Evolutionary conservation across 768 basidiomycete species (phyloP).

Genomic region (Suillus hirtellus): DNA sequence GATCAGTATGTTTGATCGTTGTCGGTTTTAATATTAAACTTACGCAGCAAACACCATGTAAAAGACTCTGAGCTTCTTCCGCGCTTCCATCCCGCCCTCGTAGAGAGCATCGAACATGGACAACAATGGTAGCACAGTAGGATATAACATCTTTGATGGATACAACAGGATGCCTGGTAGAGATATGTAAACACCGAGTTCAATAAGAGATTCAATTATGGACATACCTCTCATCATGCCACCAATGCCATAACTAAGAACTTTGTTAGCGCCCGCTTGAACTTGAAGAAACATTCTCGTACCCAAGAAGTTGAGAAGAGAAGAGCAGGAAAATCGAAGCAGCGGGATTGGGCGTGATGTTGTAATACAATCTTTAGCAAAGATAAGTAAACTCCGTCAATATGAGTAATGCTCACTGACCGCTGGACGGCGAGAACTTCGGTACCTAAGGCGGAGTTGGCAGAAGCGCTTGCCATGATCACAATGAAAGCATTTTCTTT

Average conservation of each 20-base stretch:
- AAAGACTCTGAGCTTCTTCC: conserved; percentile 45
- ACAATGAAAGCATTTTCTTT: conserved; percentile 54
- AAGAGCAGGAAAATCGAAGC: conserved; percentile 43
- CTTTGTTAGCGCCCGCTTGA: neutral
- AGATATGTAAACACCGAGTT: neutral
- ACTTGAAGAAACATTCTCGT: conserved; percentile 13
- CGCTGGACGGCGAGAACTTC: conserved; percentile 50
- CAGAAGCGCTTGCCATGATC: conserved; percentile 50
- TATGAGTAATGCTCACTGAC: neutral
- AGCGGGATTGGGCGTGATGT: conserved; percentile 45
- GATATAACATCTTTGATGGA: conserved; percentile 55
- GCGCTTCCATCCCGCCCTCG: conserved; percentile 35
- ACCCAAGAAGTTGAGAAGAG: conserved; percentile 37
- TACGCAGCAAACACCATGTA: conserved; percentile 46
- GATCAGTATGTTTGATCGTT: conserved; percentile 9
- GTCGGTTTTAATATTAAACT: conserved; percentile 4
- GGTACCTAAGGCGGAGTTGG: conserved; percentile 49
- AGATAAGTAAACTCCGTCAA: neutral
- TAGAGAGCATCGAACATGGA: conserved; percentile 51
- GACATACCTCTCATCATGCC: conserved; percentile 44
- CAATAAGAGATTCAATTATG: neutral
- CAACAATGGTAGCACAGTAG: conserved; percentile 45
- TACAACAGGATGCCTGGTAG: conserved; percentile 45
- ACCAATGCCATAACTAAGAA: conserved; percentile 36
- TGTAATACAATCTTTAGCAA: conserved; percentile 37